Evolutionary conservation across 140 eudicot genomes (phyloP), one percentile per base, ranked within the genome.

Genomic region (Flaveria floridana): DNA sequence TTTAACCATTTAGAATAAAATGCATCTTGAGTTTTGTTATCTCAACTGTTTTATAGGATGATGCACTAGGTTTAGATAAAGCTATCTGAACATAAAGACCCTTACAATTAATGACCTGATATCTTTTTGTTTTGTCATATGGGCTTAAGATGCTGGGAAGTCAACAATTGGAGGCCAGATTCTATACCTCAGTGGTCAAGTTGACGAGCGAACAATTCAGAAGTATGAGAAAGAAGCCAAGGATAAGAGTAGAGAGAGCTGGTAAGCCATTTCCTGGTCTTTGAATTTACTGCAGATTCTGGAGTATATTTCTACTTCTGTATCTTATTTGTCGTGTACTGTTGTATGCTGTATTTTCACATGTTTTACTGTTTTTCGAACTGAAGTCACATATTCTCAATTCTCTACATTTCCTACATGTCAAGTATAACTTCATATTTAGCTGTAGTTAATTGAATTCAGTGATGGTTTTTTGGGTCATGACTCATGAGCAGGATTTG

Each of bases 151-250:
- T 87, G 99, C 97, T 76, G 99, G 99, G 10, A 95, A 95, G 79
- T 95, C 99, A 47, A 95, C 99, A 13, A 88, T 81, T 68, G 97
- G 99, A 63, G 99, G 99, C 13, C 97, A 89, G 66, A 95, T 86
- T 78, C 84, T 95, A 46, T 91, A 87, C 70, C 97, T 95, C 52
- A 95, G 99, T 73, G 99, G 99, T 50, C 99, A 91, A 77, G 99
- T 95, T 81, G 99, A 95, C 76, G 99, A 95, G 21, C 89, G 97
- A 1, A 95, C 97, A 2, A 95, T 95, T 77, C 99, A 95, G 26
- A 95, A 95, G 56, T 95, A 95, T 64, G 97, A 95, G 79, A 95
- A 87, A 77, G 99, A 95, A 87, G 99, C 99, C 1, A 95, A 89
- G 80, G 99, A 95, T 21, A 94, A 90, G 72, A 88, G 90, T 75